A percentile compares a stretch with the other conserved stretches of the same genome.
Evolutionary conservation across 306 rosid species (phyloP).

Genomic region (Trichosanthes truncata): DNA sequence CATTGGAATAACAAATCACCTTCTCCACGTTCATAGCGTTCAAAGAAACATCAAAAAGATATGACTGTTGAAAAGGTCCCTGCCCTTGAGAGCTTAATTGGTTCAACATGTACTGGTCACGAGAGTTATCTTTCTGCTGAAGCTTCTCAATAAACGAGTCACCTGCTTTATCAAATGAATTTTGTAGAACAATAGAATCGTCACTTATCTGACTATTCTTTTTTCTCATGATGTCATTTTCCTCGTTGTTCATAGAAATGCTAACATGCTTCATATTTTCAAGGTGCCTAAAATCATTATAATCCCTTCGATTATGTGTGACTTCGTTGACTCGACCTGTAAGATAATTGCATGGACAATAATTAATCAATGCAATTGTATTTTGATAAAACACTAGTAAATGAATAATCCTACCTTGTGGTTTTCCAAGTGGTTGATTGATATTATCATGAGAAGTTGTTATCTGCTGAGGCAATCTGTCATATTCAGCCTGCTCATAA

Average conservation of each 20-base stretch:
- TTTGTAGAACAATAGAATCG: conserved; percentile 23
- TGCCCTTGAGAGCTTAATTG: conserved; percentile 20
- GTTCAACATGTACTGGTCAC: conserved; percentile 13
- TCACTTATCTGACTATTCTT: conserved; percentile 18
- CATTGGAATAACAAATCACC: conserved; percentile 15
- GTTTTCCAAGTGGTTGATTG: conserved; percentile 19
- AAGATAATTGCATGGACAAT: conserved; percentile 13
- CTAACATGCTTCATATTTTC: conserved; percentile 18
- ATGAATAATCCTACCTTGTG: conserved; percentile 25
- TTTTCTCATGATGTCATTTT: conserved; percentile 15
- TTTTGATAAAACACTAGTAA: neutral
- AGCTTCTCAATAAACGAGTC: conserved; percentile 26
- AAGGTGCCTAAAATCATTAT: conserved; percentile 25
- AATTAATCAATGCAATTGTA: neutral
- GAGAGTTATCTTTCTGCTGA: conserved; percentile 21
- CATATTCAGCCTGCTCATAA: conserved; percentile 22
- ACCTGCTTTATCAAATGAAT: conserved; percentile 21
- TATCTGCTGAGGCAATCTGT: conserved; percentile 22
- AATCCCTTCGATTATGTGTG: conserved; percentile 20
- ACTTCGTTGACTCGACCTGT: conserved; percentile 28
- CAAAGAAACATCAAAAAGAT: conserved; percentile 16
- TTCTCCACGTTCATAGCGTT: conserved; percentile 19
- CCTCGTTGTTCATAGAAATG: conserved; percentile 19
- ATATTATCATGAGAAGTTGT: conserved; percentile 16
- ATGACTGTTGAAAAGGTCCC: conserved; percentile 20